Percentiles rank a stretch among this genome's conserved stretches.
These are phyloP conservation scores for Phytophthora litchii DNA, from an alignment of 352 stramenopile genomes.

Conservation along the genomic window DNA sequence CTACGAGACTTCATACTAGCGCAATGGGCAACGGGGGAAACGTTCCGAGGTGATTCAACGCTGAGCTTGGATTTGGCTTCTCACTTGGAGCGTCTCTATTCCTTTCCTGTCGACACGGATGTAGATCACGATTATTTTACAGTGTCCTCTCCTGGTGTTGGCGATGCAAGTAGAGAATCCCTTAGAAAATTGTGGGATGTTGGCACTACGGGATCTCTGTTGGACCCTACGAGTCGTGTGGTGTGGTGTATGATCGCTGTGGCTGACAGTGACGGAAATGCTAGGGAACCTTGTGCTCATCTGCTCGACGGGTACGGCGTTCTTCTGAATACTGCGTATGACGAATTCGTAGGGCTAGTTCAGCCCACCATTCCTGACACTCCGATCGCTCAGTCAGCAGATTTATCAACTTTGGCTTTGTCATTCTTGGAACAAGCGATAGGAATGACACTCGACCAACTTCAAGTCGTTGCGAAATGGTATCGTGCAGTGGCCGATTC, in stretches of 20 bases:
- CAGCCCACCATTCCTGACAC: slow-evolving; percentile 32
- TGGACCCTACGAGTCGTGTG: slow-evolving; percentile 48
- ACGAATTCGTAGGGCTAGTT: slow-evolving; percentile 38
- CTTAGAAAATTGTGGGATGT: slow-evolving; percentile 57
- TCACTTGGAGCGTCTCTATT: slow-evolving; percentile 38
- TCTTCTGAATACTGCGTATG: slow-evolving; percentile 27
- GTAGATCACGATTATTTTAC: slow-evolving; percentile 24
- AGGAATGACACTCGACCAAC: slow-evolving; percentile 31
- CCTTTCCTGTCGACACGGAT: slow-evolving; percentile 16
- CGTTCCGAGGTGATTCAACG: slow-evolving; percentile 39
- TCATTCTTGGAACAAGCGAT: slow-evolving; percentile 44
- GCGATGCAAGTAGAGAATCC: slow-evolving; percentile 9
- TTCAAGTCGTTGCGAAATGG: slow-evolving; percentile 46
- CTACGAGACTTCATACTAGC: slow-evolving; percentile 50
- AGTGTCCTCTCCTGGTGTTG: slow-evolving; percentile 10
- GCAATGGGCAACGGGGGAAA: slow-evolving; percentile 56
- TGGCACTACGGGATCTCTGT: slow-evolving; percentile 37
- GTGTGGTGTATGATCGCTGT: slow-evolving; percentile 54
- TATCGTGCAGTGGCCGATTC: slow-evolving; percentile 38
- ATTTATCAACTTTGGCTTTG: slow-evolving; percentile 48
- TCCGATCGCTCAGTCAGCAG: slow-evolving; percentile 27
- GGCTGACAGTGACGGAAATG: slow-evolving; percentile 10
- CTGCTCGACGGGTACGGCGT: slow-evolving; percentile 49
- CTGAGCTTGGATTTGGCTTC: slow-evolving; percentile 32
- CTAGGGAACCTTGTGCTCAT: slow-evolving; percentile 30